These are phyloP conservation scores for Sparassis latifolia DNA, from an alignment of 1,284 basidiomycete genomes.

Conservation along the genomic window DNA sequence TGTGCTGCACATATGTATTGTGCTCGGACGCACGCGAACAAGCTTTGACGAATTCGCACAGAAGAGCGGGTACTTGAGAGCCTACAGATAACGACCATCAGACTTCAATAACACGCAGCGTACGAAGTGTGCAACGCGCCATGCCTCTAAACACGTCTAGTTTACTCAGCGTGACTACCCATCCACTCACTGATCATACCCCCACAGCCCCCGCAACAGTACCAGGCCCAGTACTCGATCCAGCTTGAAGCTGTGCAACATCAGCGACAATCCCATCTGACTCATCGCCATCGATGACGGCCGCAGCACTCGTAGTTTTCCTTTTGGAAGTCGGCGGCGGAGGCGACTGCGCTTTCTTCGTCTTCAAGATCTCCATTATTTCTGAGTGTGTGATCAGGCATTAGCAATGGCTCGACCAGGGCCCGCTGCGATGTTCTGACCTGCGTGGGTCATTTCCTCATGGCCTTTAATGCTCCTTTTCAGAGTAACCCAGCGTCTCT, in stretches of 20 bases:
- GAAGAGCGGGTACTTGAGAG: too few relatives aligned
- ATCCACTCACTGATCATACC: too few relatives aligned
- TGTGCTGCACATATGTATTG: neutral
- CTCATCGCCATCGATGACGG: conserved; percentile 34
- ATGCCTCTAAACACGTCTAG: too few relatives aligned
- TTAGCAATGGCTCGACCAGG: neutral
- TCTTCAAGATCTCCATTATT: conserved; percentile 71
- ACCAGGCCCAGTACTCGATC: conserved; percentile 5
- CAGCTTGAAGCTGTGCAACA: conserved; percentile 7
- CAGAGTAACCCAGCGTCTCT: conserved; percentile 73
- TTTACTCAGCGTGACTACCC: too few relatives aligned
- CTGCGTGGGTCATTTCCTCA: conserved; percentile 72
- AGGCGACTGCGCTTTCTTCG: conserved; percentile 55
- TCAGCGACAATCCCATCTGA: conserved; percentile 6
- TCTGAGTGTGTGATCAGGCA: conserved; percentile 34
- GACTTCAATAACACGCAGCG: too few relatives aligned
- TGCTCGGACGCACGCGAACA: neutral
- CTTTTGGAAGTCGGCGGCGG: conserved; percentile 31
- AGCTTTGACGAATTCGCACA: neutral
- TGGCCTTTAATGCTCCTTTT: conserved; percentile 67
- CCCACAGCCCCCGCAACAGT: neutral
- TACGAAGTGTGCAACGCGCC: too few relatives aligned
- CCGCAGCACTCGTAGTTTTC: conserved; percentile 49
- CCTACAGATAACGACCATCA: too few relatives aligned
- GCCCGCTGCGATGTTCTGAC: conserved; percentile 28